Evolutionary conservation across 169 alveolate genomes (phyloP).

Genomic region (Amoebophrya sp.): DNA sequence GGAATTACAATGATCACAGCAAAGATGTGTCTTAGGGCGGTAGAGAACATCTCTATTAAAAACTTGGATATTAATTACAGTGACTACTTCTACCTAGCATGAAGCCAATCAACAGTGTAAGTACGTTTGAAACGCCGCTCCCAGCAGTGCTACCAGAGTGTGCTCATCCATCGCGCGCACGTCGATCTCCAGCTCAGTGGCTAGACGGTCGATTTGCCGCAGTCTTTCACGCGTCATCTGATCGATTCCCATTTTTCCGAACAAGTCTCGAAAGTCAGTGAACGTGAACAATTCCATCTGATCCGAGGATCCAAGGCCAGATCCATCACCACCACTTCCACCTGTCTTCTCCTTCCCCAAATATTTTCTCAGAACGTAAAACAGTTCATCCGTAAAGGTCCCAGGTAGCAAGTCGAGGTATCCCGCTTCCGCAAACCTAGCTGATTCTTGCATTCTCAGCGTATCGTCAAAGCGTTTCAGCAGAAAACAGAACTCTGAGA

Average conservation of each 20-base stretch:
- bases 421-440: neutral
- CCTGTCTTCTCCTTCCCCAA: neutral
- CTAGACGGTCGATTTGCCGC: neutral
- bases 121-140: neutral
- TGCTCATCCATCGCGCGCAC: neutral
- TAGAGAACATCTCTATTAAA: too few relatives aligned
- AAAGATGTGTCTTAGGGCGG: too few relatives aligned
- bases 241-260: neutral
- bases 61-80: too few relatives aligned
- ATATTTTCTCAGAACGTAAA: neutral
- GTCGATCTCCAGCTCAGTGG: constrained; percentile 11
- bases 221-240: neutral
- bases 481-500: neutral
- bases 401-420: neutral
- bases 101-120: too few relatives aligned
- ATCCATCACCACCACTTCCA: neutral
- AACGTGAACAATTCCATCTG: neutral
- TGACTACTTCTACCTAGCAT: too few relatives aligned
- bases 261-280: neutral
- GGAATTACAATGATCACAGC: too few relatives aligned
- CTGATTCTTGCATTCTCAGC: neutral
- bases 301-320: neutral
- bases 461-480: constrained; percentile 17
- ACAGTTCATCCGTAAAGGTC: neutral
- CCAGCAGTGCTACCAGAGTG: neutral